phyloP scores from a whole-genome alignment of 2,329 filamentous ascomycete species.

The Sclerotinia subarctica region DNA sequence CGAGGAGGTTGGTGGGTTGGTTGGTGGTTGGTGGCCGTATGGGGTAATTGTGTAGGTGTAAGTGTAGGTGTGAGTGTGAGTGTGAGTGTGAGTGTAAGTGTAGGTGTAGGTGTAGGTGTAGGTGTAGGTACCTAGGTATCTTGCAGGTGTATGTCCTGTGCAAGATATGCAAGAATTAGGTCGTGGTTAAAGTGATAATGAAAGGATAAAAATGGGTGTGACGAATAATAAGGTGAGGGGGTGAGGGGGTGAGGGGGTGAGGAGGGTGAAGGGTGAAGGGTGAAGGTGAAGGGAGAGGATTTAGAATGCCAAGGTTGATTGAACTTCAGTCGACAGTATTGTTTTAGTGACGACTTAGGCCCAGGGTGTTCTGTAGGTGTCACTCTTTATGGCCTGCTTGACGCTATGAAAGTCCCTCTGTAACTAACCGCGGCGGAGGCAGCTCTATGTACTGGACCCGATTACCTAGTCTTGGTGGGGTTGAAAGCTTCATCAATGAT shows the following conservation, averaged over 20 bases:
- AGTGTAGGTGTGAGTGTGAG: not conserved
- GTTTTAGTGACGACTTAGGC: not conserved
- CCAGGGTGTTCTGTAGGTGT: not conserved
- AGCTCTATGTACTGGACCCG: no score
- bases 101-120: not conserved
- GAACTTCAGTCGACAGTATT: not conserved
- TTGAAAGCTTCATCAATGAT: not conserved
- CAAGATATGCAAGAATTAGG: not conserved
- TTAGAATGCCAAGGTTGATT: not conserved
- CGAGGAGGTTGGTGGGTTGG: constrained; percentile 12
- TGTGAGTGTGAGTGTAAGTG: not conserved
- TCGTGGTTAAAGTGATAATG: not conserved
- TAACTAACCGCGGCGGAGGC: no score
- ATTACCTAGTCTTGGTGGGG: not conserved
- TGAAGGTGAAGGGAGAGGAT: not conserved
- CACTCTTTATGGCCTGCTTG: no score
- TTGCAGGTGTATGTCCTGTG: not conserved
- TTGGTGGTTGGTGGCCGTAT: not conserved
- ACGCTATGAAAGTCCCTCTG: no score
- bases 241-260: no score
- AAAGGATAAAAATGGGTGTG: not conserved
- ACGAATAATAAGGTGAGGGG: not conserved
- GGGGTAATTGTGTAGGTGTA: not conserved
- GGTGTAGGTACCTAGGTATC: not conserved
- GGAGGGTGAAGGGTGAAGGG: no score